phyloP scores from a whole-genome alignment of 2,329 filamentous ascomycete species.

The Colletotrichum sojae region DNA sequence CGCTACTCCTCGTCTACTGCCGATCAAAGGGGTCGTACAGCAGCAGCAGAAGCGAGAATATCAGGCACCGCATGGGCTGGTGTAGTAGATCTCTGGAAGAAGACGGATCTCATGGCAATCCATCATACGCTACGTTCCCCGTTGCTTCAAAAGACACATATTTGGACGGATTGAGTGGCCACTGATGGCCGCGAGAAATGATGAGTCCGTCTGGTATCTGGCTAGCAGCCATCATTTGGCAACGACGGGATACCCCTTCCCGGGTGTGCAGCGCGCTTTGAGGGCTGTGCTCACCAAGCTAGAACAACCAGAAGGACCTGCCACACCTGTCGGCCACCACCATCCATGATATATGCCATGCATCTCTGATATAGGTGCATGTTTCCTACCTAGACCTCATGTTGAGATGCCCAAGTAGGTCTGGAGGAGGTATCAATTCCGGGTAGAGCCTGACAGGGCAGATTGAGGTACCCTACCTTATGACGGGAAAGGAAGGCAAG shows the following conservation, averaged over 20 bases:
- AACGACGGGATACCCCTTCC: neutral
- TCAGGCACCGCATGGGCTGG: neutral
- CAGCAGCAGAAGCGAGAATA: too few species aligned
- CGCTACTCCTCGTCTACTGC: too few species aligned
- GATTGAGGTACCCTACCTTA: too few species aligned
- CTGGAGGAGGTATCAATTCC: too few species aligned
- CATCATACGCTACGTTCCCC: conserved; percentile 15
- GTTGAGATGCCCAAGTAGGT: too few species aligned
- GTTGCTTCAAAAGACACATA: neutral
- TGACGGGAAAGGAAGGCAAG: too few species aligned
- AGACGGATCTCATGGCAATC: neutral
- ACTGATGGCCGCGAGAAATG: conserved; percentile 9
- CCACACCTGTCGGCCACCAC: neutral
- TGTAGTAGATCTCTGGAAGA: conserved; percentile 2
- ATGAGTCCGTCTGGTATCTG: conserved; percentile 5
- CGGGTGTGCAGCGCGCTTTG: neutral
- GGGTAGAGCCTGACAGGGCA: too few species aligned
- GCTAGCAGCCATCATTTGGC: neutral
- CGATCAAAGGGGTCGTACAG: too few species aligned
- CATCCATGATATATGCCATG: neutral
- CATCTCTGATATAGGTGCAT: neutral
- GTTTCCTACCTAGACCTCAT: neutral
- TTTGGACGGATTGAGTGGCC: neutral
- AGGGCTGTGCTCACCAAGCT: conserved; percentile 4
- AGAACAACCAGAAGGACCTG: conserved; percentile 8